Percentiles rank a stretch among this genome's conserved stretches.
phyloP scores from a whole-genome alignment of 495 filamentous ascomycete species.

The Aspergillus funiculosus region DNA sequence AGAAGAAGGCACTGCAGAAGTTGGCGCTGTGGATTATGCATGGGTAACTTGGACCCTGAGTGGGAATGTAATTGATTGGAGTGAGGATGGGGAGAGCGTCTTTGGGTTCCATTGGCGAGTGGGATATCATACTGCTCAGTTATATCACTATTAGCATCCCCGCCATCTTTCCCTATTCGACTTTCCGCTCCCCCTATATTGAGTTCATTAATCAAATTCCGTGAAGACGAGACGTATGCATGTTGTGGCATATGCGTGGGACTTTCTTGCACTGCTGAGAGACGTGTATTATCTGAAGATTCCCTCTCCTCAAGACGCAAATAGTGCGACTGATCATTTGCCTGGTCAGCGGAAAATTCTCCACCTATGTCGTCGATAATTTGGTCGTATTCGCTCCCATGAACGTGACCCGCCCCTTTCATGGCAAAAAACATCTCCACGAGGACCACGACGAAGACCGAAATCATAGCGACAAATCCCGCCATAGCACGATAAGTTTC shows the following conservation, averaged over 20 bases:
- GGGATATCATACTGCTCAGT: constrained; percentile 21
- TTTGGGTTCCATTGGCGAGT: constrained; percentile 14
- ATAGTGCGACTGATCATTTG: constrained; percentile 18
- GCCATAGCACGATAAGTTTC: constrained; percentile 67
- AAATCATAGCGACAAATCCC: constrained; percentile 70
- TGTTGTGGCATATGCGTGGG: constrained; percentile 6
- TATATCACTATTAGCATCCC: constrained; percentile 28
- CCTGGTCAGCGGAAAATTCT: constrained; percentile 20
- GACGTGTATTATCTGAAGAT: constrained; percentile 20
- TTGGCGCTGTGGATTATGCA: constrained; percentile 49
- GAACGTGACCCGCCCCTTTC: constrained; percentile 47
- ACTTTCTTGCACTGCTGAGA: constrained; percentile 20
- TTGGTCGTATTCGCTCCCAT: constrained; percentile 43
- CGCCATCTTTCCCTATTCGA: constrained; percentile 1
- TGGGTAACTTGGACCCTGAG: constrained; percentile 17
- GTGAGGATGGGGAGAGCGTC: constrained; percentile 11
- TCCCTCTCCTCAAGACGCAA: constrained; percentile 20
- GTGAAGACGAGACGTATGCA: constrained; percentile 1
- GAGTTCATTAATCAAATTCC: constrained; percentile 8
- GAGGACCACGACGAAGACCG: constrained; percentile 66
- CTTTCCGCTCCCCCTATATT: constrained; percentile 1
- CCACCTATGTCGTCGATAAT: constrained; percentile 31
- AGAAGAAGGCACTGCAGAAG: constrained; percentile 74
- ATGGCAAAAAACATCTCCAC: constrained; percentile 72
- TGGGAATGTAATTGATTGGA: too few relatives aligned